These are phyloP conservation scores for Trypanosoma vivax DNA, from an alignment of 208 protist genomes.

Conservation along the genomic window DNA sequence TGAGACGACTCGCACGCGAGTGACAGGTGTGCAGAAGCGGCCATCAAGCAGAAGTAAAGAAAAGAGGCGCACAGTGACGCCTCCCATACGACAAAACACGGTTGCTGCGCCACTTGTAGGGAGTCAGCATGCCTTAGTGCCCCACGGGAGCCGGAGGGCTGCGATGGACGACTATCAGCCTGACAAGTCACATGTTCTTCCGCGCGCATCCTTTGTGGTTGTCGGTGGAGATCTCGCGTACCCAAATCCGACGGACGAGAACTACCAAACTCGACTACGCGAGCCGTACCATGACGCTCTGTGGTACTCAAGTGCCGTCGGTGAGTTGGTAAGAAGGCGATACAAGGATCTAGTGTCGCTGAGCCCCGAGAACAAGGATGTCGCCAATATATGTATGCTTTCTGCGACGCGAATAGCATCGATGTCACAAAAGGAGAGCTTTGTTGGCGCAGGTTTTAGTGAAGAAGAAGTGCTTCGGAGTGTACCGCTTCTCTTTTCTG, in stretches of 20 bases:
- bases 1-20: background rate
- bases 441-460: slow-evolving; percentile 9
- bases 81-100: too few relatives aligned
- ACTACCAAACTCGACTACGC: slow-evolving; percentile 65
- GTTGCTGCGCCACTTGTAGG: too few relatives aligned
- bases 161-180: background rate
- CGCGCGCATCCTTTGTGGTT: slow-evolving; percentile 69
- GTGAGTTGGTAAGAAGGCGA: slow-evolving; percentile 32
- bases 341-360: slow-evolving; percentile 39
- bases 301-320: slow-evolving; percentile 32
- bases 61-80: too few relatives aligned
- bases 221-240: slow-evolving; percentile 83
- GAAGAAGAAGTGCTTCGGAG: slow-evolving; percentile 49
- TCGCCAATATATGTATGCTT: slow-evolving; percentile 50
- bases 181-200: slow-evolving; percentile 19
- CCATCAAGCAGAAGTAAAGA: too few relatives aligned
- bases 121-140: too few relatives aligned
- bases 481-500: slow-evolving; percentile 69
- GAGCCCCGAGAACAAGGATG: slow-evolving; percentile 36
- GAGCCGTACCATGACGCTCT: slow-evolving; percentile 66
- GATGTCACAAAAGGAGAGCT: slow-evolving; percentile 9
- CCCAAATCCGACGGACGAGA: slow-evolving; percentile 65
- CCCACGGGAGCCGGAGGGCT: too few relatives aligned
- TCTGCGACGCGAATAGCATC: slow-evolving; percentile 32
- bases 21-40: too few relatives aligned